Evolutionary conservation across 169 alveolate species (phyloP), one percentile per base, ranked within the genome.

Genomic region (Toxoplasma gondii): DNA sequence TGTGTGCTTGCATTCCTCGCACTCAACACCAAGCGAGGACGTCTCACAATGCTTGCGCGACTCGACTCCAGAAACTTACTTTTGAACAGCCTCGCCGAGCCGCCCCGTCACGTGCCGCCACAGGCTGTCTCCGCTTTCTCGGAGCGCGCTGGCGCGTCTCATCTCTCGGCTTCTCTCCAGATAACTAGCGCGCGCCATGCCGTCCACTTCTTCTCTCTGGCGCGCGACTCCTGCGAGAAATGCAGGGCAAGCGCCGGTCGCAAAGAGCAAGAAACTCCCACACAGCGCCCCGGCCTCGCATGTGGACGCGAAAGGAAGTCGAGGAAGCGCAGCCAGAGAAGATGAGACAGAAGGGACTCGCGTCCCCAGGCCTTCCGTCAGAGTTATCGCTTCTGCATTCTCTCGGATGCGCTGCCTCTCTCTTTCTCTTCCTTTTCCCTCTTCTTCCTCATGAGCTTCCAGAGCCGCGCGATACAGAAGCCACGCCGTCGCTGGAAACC

Each of bases 11-110:
- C 22, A 4, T 49, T 49, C 12, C 58, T 49, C 58, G 58, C 58
- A 7, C 58, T 49, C 58, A 12, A 49, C 4, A 49, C 58, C 58
- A 4, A 4, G 58, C 58, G 22, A 49, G 12, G 4, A 7, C 58
- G 58, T 12, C 22, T 12, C 58, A 7, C 58, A 7, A 4, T 49
- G 58, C 58, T 4, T 49, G 22, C 12, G 58, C n/a, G n/a, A n/a
- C 58, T 49, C 12, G 58, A 49, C 58, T 7, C 58, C 12, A 31
- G 74, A 1, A 1, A 22, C 86, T 31, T 31, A 78, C 86, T 38
- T 78, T 16, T 78, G 86, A 78, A 78, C 86, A 24, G 86, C 86
- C 45, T 78, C 45, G 10, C 86, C 86, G 86, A 78, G 86, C 39
- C 86, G 4, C 7, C n/a, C 86, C 7, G 86, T 78, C 45, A 78